These are phyloP conservation scores for Penicillium psychrosexuale DNA, from an alignment of 2,329 filamentous ascomycete genomes.

Conservation along the genomic window DNA sequence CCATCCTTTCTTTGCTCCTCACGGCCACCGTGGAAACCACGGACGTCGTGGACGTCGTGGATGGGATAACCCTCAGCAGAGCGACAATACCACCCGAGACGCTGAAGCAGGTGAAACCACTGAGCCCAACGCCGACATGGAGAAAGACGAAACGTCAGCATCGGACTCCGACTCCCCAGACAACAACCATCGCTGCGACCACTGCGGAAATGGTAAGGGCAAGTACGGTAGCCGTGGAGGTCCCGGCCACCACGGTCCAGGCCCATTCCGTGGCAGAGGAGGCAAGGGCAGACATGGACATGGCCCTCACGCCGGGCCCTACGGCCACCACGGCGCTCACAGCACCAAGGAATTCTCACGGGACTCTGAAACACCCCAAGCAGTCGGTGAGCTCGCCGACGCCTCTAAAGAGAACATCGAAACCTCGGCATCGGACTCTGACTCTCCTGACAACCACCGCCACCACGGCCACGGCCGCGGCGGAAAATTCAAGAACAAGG, in stretches of 20 bases:
- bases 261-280: not conserved
- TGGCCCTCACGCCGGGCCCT: not conserved
- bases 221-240: constrained; percentile 8
- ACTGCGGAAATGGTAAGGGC: constrained; percentile 22
- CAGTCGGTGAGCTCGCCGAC: constrained; percentile 1
- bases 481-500: constrained; percentile 19
- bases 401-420: constrained; percentile 1
- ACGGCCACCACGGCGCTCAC: not conserved
- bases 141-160: constrained; percentile 4
- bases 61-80: constrained; percentile 26
- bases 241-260: constrained; percentile 5
- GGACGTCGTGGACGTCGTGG: not conserved
- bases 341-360: not conserved
- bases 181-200: constrained; percentile 16
- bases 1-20: constrained; percentile 46
- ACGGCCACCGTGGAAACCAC: constrained; percentile 23
- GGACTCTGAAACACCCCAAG: not conserved
- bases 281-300: not conserved
- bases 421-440: constrained; percentile 3
- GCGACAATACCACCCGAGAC: constrained; percentile 30
- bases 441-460: constrained; percentile 18
- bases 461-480: constrained; percentile 13
- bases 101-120: not conserved
- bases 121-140: constrained; percentile 1
- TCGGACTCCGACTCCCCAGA: constrained; percentile 12